These are phyloP conservation scores for Debaryomyces sp. DNA, from an alignment of 1,139 yeast species.

Conservation along the genomic window DNA sequence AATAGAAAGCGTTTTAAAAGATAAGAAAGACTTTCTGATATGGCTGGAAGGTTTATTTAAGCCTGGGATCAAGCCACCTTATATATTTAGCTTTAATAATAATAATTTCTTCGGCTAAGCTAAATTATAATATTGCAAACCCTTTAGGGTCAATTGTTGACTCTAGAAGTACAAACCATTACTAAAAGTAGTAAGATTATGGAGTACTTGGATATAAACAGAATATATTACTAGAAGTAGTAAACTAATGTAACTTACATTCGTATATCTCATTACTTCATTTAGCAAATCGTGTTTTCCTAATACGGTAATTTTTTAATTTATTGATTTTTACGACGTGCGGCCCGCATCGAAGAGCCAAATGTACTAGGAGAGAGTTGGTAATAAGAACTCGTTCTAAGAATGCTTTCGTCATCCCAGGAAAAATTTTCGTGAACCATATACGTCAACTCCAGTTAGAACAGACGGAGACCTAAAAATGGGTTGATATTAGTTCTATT, in stretches of 20 bases:
- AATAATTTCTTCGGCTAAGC: not conserved
- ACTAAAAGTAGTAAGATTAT: constrained; percentile 2
- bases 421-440: too few species aligned
- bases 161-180: not conserved
- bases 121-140: not conserved
- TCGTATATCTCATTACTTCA: not conserved
- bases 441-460: too few species aligned
- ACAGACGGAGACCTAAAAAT: not conserved
- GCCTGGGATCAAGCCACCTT: not conserved
- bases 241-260: not conserved
- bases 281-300: constrained; percentile 9
- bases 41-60: not conserved
- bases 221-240: constrained; percentile 1
- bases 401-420: not conserved
- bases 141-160: not conserved
- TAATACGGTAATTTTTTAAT: constrained; percentile 14
- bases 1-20: not conserved
- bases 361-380: too few species aligned
- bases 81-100: not conserved
- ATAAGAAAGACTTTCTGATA: not conserved
- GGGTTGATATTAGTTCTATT: not conserved
- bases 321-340: constrained; percentile 1
- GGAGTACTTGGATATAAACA: constrained; percentile 5
- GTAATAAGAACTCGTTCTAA: not conserved
- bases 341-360: not conserved